phyloP scores from a whole-genome alignment of 192 early-diverging fungal genomes.

The Backusella psychrophila region DNA sequence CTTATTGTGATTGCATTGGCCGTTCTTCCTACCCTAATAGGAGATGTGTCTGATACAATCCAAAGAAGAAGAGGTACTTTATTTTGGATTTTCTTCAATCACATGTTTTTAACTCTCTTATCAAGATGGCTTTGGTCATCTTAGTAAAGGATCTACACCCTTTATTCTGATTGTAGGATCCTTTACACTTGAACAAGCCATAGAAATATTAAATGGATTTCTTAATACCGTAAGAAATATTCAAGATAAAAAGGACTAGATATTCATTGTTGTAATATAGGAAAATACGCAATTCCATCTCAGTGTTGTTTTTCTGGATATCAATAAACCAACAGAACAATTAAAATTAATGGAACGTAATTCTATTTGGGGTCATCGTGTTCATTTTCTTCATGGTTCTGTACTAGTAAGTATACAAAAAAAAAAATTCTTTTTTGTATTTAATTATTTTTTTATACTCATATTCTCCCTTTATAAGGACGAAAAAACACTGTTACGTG shows the following conservation, averaged over 20 bases:
- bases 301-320: conserved; percentile 43
- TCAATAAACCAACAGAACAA: conserved; percentile 39
- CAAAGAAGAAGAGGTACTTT: conserved; percentile 21
- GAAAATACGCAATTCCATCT: conserved; percentile 26
- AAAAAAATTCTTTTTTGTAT: background rate
- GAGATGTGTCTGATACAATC: conserved; percentile 40
- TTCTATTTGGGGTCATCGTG: conserved; percentile 34
- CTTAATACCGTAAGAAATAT: conserved; percentile 31
- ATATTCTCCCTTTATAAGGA: background rate
- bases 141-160: conserved; percentile 14
- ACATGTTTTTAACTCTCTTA: too few species aligned
- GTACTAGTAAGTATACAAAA: conserved; percentile 12
- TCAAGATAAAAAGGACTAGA: too few species aligned
- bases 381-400: conserved; percentile 30
- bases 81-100: background rate
- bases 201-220: conserved; percentile 42
- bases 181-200: conserved; percentile 37
- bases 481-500: background rate
- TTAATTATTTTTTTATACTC: background rate
- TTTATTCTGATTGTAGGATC: conserved; percentile 45
- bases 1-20: conserved; percentile 56
- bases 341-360: conserved; percentile 38
- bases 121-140: conserved; percentile 19
- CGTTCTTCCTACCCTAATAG: conserved; percentile 53
- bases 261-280: background rate